Base-by-base conservation (phyloP, 495 filamentous ascomycete species). In the Penicillium lagena region DNA sequence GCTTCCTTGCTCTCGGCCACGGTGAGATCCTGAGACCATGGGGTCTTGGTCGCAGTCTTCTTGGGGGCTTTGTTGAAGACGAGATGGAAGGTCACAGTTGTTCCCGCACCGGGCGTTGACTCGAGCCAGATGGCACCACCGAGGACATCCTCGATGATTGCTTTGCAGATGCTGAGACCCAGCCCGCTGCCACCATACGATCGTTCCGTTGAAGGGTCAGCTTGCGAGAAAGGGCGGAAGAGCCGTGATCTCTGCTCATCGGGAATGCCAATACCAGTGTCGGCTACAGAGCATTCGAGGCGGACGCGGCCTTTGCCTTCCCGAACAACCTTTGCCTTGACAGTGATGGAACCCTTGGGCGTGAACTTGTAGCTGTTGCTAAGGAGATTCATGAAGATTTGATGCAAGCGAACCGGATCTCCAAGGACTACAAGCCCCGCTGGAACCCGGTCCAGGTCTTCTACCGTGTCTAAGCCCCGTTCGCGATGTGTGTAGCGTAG, bases 291-390 rank as follows among this genome's bases (percentile, higher is more conserved):
- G 60, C 87, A 90, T 29, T 85, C 88, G 36, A 95, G 65, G 40
- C 78, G 81, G 9, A 90, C 80, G 35, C 68, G 75, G 35, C 87
- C 79, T 10, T 78, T 71, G 38, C 79, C 81, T 63, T 95, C 87
- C 12, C 74, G 69, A 35, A 85, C 81, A 28, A 86, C 79, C 43
- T 67, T 76, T 7, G 87, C 85, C 42, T 76, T 76, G 42, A 95
- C 87, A 4, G 84, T 89, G 39, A 96, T 86, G 10, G 85, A 85
- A 7, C 90, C 90, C 48, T 85, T 78, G 32, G 87, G 83, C 0
- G 90, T 96, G 63, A 96, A 96, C 57, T 96, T 96, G 62, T 96
- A 84, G 60, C 85, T 89, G 68, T 96, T 96, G 51, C 87, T 86
- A 30, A 96, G 85, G 15, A 95, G 76, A 49, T 96, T 96, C 68